phyloP scores from a whole-genome alignment of 2,329 filamentous ascomycete genomes.

The Diaporthe citrichinensis region DNA sequence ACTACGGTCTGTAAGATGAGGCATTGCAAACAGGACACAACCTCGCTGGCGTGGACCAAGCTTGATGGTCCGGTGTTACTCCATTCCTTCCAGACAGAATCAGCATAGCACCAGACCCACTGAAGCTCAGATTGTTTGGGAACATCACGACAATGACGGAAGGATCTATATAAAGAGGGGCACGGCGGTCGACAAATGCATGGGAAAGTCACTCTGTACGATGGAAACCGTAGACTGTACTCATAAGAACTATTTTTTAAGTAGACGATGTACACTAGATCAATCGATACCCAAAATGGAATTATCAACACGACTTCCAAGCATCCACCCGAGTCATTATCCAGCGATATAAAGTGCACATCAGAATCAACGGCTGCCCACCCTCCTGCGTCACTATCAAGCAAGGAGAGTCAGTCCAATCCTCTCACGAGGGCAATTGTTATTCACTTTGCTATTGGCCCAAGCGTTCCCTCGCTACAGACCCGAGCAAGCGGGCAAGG shows the following conservation, averaged over 20 bases:
- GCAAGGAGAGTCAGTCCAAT: background rate
- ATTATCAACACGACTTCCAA: background rate
- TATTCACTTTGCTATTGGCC: background rate
- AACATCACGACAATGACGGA: background rate
- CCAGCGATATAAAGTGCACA: background rate
- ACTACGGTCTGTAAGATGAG: background rate
- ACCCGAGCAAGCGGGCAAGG: slow-evolving; percentile 15
- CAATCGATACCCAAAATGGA: slow-evolving; percentile 13
- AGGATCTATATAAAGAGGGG: background rate
- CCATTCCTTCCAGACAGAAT: background rate
- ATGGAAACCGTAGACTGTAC: background rate
- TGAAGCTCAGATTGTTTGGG: no score
- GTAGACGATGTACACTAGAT: background rate
- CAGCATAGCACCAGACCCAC: background rate
- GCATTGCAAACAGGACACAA: background rate
- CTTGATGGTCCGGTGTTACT: background rate
- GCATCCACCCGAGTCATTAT: background rate
- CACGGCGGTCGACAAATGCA: background rate
- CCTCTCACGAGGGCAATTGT: background rate
- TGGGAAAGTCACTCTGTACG: background rate
- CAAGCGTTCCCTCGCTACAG: slow-evolving; percentile 6
- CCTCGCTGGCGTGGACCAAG: background rate
- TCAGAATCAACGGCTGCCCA: background rate
- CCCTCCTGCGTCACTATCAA: background rate
- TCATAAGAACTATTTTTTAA: background rate